Evolutionary conservation across 768 basidiomycete genomes (phyloP).

Genomic region (Leccinum uliginosum): DNA sequence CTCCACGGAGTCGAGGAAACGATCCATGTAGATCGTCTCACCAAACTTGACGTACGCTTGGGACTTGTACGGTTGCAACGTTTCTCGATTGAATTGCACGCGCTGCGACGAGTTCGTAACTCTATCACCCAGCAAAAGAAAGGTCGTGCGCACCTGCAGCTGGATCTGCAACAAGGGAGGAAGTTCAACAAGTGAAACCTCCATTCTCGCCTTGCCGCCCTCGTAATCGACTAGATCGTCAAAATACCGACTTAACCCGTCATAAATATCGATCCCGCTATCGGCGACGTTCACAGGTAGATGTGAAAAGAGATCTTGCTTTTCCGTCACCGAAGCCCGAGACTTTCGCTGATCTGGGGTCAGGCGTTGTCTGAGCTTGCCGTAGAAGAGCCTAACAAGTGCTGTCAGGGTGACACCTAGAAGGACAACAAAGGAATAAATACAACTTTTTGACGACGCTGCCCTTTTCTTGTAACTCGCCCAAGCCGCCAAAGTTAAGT

Average conservation of each 20-base stretch:
- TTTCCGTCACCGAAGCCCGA: slow-evolving; percentile 65
- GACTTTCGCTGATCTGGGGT: slow-evolving; percentile 36
- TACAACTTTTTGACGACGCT: slow-evolving; percentile 80
- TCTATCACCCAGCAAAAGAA: background rate
- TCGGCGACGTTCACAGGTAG: slow-evolving; percentile 90
- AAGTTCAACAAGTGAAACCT: slow-evolving; percentile 77
- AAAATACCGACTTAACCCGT: slow-evolving; percentile 89
- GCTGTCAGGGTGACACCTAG: slow-evolving; percentile 2
- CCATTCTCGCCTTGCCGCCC: slow-evolving; percentile 83
- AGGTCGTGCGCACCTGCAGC: slow-evolving; percentile 62
- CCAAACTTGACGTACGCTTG: slow-evolving; percentile 93
- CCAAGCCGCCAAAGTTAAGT: slow-evolving; percentile 57
- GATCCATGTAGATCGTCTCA: slow-evolving; percentile 85
- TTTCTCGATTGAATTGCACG: slow-evolving; percentile 92
- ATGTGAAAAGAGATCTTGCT: slow-evolving; percentile 91
- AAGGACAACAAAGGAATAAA: background rate
- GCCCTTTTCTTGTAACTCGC: slow-evolving; percentile 49
- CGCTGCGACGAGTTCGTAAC: slow-evolving; percentile 43
- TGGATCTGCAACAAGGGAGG: slow-evolving; percentile 94
- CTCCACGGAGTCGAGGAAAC: slow-evolving; percentile 79
- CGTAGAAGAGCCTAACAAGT: slow-evolving; percentile 73
- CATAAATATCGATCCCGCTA: slow-evolving; percentile 88
- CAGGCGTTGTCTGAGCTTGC: slow-evolving; percentile 71
- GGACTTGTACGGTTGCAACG: slow-evolving; percentile 88
- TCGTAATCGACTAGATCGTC: slow-evolving; percentile 86